phyloP scores from a whole-genome alignment of 202 grass and related monocot species.

The Saccharum hybrid region DNA sequence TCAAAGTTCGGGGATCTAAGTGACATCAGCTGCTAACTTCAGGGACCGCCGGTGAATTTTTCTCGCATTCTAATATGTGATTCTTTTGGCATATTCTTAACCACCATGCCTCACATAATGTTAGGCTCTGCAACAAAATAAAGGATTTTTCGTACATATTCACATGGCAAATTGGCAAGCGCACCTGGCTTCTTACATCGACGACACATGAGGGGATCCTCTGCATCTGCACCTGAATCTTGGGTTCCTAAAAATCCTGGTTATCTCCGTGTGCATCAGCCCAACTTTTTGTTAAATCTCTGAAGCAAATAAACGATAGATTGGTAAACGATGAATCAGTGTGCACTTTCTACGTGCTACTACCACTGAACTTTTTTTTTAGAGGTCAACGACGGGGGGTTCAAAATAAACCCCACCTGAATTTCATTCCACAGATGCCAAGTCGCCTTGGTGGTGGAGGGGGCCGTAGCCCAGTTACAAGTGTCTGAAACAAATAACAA shows the following conservation, averaged over 20 bases:
- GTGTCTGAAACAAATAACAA: no score
- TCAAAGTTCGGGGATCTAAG: no score
- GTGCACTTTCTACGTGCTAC: background rate
- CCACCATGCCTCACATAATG: conserved; percentile 26
- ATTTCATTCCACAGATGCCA: no score
- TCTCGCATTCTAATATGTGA: background rate
- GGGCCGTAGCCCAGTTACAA: no score
- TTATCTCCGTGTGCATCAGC: background rate
- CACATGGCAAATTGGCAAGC: conserved; percentile 47
- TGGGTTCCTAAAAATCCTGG: conserved; percentile 23
- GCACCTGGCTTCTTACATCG: conserved; percentile 37
- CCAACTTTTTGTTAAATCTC: background rate
- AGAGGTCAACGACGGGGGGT: no score
- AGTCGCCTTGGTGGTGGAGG: no score
- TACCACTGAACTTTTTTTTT: background rate
- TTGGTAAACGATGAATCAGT: background rate
- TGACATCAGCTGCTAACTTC: no score
- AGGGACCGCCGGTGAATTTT: no score
- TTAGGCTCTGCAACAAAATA: conserved; percentile 5
- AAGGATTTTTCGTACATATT: conserved; percentile 41
- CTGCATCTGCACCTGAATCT: conserved; percentile 42
- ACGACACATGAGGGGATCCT: conserved; percentile 37
- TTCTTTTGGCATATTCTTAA: conserved; percentile 33
- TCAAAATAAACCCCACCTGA: no score
- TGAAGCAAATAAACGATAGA: background rate